phyloP scores from a whole-genome alignment of 148 eudicot species.

The Rhododendron kiyosumense region DNA sequence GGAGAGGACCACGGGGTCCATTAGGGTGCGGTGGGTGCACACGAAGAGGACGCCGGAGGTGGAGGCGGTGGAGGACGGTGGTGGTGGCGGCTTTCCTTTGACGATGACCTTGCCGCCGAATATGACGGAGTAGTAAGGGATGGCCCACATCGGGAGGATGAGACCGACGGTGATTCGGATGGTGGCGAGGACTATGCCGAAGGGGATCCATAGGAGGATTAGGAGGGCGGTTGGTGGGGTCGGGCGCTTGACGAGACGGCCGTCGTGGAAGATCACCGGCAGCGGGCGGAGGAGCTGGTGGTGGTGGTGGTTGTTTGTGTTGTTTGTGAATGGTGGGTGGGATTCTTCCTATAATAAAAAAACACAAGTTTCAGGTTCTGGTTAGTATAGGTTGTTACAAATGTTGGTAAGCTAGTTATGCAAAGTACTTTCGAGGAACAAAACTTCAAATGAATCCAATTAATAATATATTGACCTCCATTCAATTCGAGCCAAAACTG shows the following conservation, averaged over 20 bases:
- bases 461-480: too few relatives aligned
- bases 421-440: not conserved
- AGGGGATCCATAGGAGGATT: constrained; percentile 72
- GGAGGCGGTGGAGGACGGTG: constrained; percentile 35
- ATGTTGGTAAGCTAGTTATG: not conserved
- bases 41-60: constrained; percentile 68
- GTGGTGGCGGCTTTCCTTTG: constrained; percentile 68
- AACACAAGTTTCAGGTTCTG: not conserved
- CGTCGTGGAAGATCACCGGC: constrained; percentile 97
- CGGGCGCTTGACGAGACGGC: constrained; percentile 75
- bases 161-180: constrained; percentile 53
- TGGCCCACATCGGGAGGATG: constrained; percentile 54
- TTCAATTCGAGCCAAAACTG: not conserved
- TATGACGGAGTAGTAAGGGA: constrained; percentile 41
- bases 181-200: constrained; percentile 56
- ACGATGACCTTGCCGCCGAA: constrained; percentile 67
- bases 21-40: constrained; percentile 78
- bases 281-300: constrained; percentile 45
- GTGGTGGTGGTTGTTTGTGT: not conserved
- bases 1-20: constrained; percentile 94
- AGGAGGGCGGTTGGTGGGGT: constrained; percentile 60
- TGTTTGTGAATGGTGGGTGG: constrained; percentile 37
- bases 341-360: constrained; percentile 32
- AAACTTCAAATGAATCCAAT: too few relatives aligned
- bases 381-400: not conserved